Evolutionary conservation across 1,139 yeast species (phyloP).

Genomic region (Debaryomycetaceae sp.): DNA sequence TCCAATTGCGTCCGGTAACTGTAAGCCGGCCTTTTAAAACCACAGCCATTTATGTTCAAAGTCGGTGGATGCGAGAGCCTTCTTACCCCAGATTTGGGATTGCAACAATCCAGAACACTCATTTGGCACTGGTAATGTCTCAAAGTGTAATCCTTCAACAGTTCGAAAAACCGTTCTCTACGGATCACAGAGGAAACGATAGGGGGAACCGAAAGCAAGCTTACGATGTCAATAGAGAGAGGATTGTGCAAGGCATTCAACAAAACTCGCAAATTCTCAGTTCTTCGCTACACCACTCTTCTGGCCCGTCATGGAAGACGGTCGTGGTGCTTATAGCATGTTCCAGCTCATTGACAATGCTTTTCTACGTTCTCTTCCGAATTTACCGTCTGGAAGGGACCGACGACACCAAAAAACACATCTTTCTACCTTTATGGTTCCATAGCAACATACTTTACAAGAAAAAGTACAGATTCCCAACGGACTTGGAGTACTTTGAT

Average conservation of each 20-base stretch:
- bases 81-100: no score
- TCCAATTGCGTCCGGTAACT: no score
- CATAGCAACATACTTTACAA: constrained; percentile 23
- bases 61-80: no score
- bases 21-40: no score
- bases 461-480: constrained; percentile 21
- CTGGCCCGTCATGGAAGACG: constrained; percentile 19
- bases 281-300: constrained; percentile 4
- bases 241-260: constrained; percentile 4
- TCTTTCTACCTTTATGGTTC: constrained; percentile 34
- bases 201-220: neutral
- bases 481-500: constrained; percentile 26
- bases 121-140: no score
- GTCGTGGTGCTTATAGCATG: constrained; percentile 18
- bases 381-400: constrained; percentile 13
- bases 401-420: constrained; percentile 6
- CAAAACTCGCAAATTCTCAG: constrained; percentile 8
- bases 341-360: constrained; percentile 25
- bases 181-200: no score
- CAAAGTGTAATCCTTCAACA: no score
- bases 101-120: no score
- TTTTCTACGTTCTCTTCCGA: constrained; percentile 21
- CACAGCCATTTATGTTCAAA: no score
- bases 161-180: no score
- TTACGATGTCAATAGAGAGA: neutral